These are phyloP conservation scores for Pythium aristosporum DNA, from an alignment of 352 stramenopile genomes.

Conservation along the genomic window DNA sequence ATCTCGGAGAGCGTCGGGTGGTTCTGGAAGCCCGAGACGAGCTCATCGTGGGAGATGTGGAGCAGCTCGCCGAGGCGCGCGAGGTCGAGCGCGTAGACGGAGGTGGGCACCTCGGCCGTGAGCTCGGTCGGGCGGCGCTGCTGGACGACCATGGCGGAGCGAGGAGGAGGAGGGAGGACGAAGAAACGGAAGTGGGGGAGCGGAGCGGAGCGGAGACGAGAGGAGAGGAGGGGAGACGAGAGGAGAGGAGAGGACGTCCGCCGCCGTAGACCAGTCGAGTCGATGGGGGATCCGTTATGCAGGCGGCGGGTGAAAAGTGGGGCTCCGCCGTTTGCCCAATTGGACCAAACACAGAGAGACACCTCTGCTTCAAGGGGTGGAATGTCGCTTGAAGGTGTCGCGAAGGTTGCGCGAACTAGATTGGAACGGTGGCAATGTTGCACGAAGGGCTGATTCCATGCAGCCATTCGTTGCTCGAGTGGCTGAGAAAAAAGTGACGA, in stretches of 20 bases:
- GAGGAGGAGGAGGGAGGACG: slow-evolving; percentile 1
- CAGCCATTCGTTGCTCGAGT: not conserved
- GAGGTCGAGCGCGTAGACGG: slow-evolving; percentile 33
- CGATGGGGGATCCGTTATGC: not conserved
- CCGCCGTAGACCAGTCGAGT: not conserved
- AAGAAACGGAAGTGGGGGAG: not conserved
- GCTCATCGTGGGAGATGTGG: slow-evolving; percentile 29
- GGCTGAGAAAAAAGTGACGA: not conserved
- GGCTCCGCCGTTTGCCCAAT: not conserved
- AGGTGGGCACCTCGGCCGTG: slow-evolving; percentile 28
- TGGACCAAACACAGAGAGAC: not conserved
- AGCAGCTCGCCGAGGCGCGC: slow-evolving; percentile 27
- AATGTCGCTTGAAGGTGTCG: slow-evolving; percentile 1
- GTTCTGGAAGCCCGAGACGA: slow-evolving; percentile 50
- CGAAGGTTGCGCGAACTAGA: slow-evolving; percentile 14
- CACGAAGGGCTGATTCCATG: too few species aligned
- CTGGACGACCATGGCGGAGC: slow-evolving; percentile 22
- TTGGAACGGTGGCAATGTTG: not conserved
- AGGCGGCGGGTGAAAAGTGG: too few species aligned
- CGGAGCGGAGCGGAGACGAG: not conserved
- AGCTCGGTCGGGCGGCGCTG: slow-evolving; percentile 31
- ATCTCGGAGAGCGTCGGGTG: slow-evolving; percentile 63
- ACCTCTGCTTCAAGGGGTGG: not conserved
- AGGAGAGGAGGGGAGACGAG: not conserved
- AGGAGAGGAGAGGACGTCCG: not conserved